Conservation (phyloP, 306 rosid species). For the Glycyrrhiza uralensis region DNA sequence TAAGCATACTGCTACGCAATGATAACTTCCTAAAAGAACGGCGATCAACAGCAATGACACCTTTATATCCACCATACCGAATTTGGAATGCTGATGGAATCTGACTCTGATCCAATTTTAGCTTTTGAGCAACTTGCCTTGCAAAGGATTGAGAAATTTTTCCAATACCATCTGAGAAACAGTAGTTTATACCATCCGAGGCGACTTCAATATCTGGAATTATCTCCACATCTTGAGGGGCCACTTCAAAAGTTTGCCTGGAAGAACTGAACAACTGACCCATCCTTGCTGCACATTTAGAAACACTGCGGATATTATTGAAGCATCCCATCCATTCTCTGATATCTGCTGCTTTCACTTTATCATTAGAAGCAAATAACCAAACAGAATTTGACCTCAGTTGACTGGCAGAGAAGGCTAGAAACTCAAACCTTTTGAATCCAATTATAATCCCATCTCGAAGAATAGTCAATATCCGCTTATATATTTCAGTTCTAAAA, state of each 20-base stretch:
- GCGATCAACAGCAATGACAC: constrained; percentile 83
- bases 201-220: constrained; percentile 78
- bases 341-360: constrained; percentile 72
- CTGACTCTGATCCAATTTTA: constrained; percentile 50
- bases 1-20: constrained; percentile 80
- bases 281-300: constrained; percentile 99
- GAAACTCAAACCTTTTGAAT: constrained; percentile 71
- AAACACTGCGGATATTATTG: constrained; percentile 70
- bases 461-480: constrained; percentile 66
- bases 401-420: constrained; percentile 97
- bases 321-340: constrained; percentile 98
- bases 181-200: constrained; percentile 60
- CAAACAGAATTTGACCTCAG: constrained; percentile 84
- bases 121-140: constrained; percentile 68
- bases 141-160: constrained; percentile 81
- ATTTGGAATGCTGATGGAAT: constrained; percentile 93
- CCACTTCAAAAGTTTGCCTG: constrained; percentile 63
- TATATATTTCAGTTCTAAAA: constrained; percentile 58
- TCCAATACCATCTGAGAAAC: constrained; percentile 98
- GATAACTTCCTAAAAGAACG: constrained; percentile 74
- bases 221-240: constrained; percentile 65
- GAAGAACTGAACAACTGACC: constrained; percentile 96
- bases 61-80: constrained; percentile 95
- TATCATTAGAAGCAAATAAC: constrained; percentile 94
- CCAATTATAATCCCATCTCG: constrained; percentile 87